Percentiles rank a stretch among this genome's conserved stretches.
Conservation (phyloP, 129 eudicot species). For the Flaveria trinervia region DNA sequence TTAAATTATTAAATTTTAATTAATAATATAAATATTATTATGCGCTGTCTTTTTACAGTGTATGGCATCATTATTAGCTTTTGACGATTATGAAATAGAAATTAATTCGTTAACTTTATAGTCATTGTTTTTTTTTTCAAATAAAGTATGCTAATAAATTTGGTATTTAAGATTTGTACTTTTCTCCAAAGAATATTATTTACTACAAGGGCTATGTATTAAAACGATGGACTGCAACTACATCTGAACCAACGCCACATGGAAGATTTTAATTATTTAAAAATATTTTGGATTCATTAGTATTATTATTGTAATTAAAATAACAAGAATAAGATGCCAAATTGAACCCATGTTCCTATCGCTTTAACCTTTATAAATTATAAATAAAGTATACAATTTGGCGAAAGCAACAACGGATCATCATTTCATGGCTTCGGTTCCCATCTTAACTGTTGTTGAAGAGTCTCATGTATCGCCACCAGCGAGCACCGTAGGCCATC, state of each 20-base stretch:
- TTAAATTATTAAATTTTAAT: no score
- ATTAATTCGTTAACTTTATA: background rate
- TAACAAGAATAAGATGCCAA: background rate
- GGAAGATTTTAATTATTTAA: background rate
- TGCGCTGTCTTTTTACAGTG: no score
- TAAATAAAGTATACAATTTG: constrained; percentile 12
- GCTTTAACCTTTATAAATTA: background rate
- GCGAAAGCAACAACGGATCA: background rate
- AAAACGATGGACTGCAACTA: background rate
- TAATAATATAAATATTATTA: no score
- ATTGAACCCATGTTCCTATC: background rate
- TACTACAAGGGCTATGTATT: background rate
- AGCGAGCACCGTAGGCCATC: constrained; percentile 15
- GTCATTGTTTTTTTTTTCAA: background rate
- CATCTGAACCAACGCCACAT: background rate
- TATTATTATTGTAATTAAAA: background rate
- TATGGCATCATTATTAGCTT: no score
- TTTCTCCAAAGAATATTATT: background rate
- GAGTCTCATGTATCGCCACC: constrained; percentile 35
- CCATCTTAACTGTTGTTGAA: constrained; percentile 24
- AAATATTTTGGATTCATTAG: background rate
- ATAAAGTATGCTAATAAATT: no score
- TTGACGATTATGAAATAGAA: background rate
- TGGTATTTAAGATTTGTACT: no score
- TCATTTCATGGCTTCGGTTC: constrained; percentile 5